A percentile compares a stretch with the other conserved stretches of the same genome.
These are phyloP conservation scores for Hypoxylon sp. DNA, from an alignment of 2,329 filamentous ascomycete genomes.

Conservation along the genomic window DNA sequence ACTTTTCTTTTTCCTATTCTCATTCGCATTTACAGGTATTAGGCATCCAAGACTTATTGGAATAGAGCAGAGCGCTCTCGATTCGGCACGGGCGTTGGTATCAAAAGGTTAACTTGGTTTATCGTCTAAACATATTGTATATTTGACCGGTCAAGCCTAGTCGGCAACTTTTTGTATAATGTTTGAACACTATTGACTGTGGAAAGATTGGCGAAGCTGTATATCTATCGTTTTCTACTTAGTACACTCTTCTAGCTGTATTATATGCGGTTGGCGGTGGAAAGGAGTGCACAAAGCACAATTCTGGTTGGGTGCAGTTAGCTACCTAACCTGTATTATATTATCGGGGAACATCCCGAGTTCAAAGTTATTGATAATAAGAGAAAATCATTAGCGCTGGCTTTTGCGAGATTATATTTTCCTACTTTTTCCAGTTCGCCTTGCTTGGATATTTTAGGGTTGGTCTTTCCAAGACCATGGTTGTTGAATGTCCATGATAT, in stretches of 20 bases:
- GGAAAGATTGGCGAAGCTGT: constrained; percentile 10
- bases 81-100: constrained; percentile 42
- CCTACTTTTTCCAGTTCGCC: background rate
- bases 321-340: constrained; percentile 21
- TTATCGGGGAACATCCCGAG: constrained; percentile 1
- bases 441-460: background rate
- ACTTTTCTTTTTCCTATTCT: constrained; percentile 7
- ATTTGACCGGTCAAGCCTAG: constrained; percentile 17
- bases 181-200: constrained; percentile 21
- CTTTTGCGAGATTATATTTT: background rate
- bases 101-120: constrained; percentile 36
- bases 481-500: background rate
- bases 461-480: background rate
- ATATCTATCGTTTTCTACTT: constrained; percentile 32
- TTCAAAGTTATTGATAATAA: constrained; percentile 20
- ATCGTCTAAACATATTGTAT: constrained; percentile 34
- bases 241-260: constrained; percentile 33
- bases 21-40: constrained; percentile 43
- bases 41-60: constrained; percentile 28
- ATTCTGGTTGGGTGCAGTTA: constrained; percentile 9
- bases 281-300: constrained; percentile 12
- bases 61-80: constrained; percentile 40
- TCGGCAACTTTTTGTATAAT: constrained; percentile 33
- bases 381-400: constrained; percentile 9
- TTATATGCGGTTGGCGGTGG: constrained; percentile 21